Base-by-base conservation (phyloP, 768 basidiomycete genomes). In the Nidula microcarpa region DNA sequence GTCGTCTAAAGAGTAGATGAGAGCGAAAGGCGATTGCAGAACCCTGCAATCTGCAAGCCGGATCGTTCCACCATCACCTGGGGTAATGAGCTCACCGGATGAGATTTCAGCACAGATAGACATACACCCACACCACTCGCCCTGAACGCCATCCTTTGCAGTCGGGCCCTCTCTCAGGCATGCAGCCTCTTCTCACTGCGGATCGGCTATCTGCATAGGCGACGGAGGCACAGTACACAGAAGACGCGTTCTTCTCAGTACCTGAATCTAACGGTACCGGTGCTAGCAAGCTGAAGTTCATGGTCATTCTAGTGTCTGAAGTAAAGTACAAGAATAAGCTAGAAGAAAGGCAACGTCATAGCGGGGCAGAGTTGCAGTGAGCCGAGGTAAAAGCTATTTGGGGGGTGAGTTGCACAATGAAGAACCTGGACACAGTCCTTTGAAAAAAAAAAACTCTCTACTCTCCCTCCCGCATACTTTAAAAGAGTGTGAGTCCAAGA, bases 361-460 rank as follows among this genome's bases (percentile, higher is more conserved):
- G 23, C 23, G 23, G 23, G 23, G 23, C 13, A 2, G 39, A 41
- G 39, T 16, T 41, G 39, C 39, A 13, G 39, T 13, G 16, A 41
- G 39, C 6, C 39, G 5, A 16, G 39, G 39, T 4, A 13, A 41
- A 41, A 41, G 23, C 23, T 30, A 30, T 30, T 30, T 30, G 23
- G 3, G 4, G 23, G 23, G 23, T 13, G 16, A 41, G 13, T 16
- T 13, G 39, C 11, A 41, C 11, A 16, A 56, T 54, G 60, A 60
- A 59, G 51, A 57, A 54, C 56, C 60, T 59, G 59, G 63, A 64
- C 60, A 51, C 67, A 66, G 65, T 64, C 64, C 63, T 59, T 55
- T 49, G 47, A 23, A 43, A 54, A 34, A 49, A 49, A 43, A 53
- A 50, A 56, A 55, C 53, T 55, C 52, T 43, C 55, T 50, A 55